These are phyloP conservation scores for Neurospora tetrasperma DNA, from an alignment of 495 filamentous ascomycete genomes.

Conservation along the genomic window DNA sequence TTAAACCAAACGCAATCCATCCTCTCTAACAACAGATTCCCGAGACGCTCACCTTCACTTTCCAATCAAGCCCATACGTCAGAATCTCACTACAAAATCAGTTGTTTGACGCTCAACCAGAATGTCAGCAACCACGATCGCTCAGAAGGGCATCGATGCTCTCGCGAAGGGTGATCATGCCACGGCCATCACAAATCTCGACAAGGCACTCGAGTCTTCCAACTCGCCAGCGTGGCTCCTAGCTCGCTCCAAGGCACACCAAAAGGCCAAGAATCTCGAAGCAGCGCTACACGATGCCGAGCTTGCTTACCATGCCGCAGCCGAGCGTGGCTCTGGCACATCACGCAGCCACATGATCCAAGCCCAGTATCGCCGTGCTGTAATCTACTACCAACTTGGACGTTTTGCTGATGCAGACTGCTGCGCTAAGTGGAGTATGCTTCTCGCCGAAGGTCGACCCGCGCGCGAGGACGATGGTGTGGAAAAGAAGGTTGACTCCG, in stretches of 20 bases:
- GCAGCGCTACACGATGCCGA: slow-evolving; percentile 75
- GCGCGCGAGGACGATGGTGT: slow-evolving; percentile 32
- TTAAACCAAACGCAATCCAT: neutral
- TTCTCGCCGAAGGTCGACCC: slow-evolving; percentile 37
- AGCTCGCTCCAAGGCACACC: slow-evolving; percentile 75
- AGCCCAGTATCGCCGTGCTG: slow-evolving; percentile 70
- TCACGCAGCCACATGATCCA: slow-evolving; percentile 71
- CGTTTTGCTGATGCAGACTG: slow-evolving; percentile 67
- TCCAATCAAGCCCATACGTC: neutral
- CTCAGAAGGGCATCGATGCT: slow-evolving; percentile 42
- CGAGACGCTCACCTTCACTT: neutral
- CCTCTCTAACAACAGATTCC: neutral
- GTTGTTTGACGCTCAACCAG: neutral
- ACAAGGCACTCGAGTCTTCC: slow-evolving; percentile 60
- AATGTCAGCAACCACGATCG: slow-evolving; percentile 25
- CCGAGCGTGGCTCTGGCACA: slow-evolving; percentile 46
- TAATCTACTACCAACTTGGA: slow-evolving; percentile 60
- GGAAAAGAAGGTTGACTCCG: slow-evolving; percentile 26
- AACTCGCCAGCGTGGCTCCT: slow-evolving; percentile 75
- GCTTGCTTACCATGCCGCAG: slow-evolving; percentile 56
- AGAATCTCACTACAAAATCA: neutral
- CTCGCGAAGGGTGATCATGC: slow-evolving; percentile 51
- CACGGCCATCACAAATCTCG: slow-evolving; percentile 60
- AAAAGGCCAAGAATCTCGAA: slow-evolving; percentile 42
- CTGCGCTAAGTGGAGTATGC: slow-evolving; percentile 57